A percentile compares a stretch with the other conserved stretches of the same genome.
Evolutionary conservation across 176 grass and related monocot genomes (phyloP).

Genomic region (Bolboschoenus planiculmis): DNA sequence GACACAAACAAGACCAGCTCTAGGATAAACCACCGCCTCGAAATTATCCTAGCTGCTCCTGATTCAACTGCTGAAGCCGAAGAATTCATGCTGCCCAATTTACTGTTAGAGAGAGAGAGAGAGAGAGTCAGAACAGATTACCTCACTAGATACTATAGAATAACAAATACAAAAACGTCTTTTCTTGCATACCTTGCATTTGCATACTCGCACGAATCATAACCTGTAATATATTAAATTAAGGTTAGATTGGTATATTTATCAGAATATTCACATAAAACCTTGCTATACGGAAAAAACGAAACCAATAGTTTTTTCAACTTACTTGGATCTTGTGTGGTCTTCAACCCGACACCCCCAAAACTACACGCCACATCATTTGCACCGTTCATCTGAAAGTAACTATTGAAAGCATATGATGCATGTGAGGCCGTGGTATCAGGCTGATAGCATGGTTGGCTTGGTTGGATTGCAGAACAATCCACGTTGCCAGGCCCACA

Average conservation of each 20-base stretch:
- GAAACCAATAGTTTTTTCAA: neutral
- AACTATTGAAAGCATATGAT: conserved; percentile 81
- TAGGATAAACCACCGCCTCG: neutral
- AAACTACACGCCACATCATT: conserved; percentile 83
- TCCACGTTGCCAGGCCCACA: conserved; percentile 87
- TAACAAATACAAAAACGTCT: neutral
- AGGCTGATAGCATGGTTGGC: conserved; percentile 89
- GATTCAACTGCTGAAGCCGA: conserved; percentile 26
- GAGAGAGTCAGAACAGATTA: neutral
- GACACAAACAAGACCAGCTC: conserved; percentile 14
- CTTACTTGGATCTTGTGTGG: conserved; percentile 90
- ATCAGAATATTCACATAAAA: neutral
- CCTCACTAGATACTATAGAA: neutral
- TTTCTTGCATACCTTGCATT: conserved; percentile 46
- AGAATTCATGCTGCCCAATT: conserved; percentile 62
- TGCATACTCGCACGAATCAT: conserved; percentile 67
- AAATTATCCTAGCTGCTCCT: conserved; percentile 5
- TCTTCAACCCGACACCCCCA: conserved; percentile 58
- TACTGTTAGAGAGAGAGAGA: conserved; percentile 28
- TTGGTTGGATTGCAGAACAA: conserved; percentile 92
- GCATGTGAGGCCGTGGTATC: conserved; percentile 75
- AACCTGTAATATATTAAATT: conserved; percentile 44
- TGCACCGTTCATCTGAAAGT: conserved; percentile 83
- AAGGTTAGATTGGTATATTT: neutral
- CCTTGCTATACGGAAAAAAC: neutral